phyloP scores from a whole-genome alignment of 192 early-diverging fungal species.

The Coemansia sp. region DNA sequence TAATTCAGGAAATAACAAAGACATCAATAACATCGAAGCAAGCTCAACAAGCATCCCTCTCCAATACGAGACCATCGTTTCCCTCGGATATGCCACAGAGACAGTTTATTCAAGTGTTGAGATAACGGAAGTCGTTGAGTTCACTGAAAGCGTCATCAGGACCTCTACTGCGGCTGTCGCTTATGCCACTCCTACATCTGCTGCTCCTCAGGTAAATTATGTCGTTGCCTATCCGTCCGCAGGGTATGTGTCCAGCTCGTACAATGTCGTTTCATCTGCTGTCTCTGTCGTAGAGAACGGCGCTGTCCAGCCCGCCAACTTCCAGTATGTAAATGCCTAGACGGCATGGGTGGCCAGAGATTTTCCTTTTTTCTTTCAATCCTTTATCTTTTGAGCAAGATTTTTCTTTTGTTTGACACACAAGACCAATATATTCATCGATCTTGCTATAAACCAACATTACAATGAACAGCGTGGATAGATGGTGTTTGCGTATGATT shows the following conservation, averaged over 20 bases:
- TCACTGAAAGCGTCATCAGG: not conserved
- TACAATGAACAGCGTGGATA: not conserved
- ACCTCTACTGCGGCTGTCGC: not conserved
- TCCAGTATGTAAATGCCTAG: not conserved
- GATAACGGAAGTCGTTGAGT: not conserved
- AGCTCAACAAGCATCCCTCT: not conserved
- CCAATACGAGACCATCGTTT: constrained; percentile 7
- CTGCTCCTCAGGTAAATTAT: not conserved
- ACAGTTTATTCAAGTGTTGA: not conserved
- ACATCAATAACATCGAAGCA: not conserved
- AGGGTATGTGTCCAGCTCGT: no score
- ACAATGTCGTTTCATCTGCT: not conserved
- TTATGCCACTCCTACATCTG: not conserved
- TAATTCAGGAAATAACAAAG: not conserved
- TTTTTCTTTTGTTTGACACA: not conserved
- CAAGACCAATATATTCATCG: not conserved
- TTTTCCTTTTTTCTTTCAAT: not conserved
- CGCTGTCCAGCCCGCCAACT: not conserved
- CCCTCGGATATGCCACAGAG: constrained; percentile 4
- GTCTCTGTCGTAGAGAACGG: not conserved
- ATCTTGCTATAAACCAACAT: not conserved
- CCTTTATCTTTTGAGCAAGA: not conserved
- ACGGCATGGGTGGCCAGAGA: not conserved
- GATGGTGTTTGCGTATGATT: not conserved
- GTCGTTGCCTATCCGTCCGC: not conserved